Evolutionary conservation across 2,329 filamentous ascomycete species (phyloP).

Genomic region (Fusarium camptoceras): DNA sequence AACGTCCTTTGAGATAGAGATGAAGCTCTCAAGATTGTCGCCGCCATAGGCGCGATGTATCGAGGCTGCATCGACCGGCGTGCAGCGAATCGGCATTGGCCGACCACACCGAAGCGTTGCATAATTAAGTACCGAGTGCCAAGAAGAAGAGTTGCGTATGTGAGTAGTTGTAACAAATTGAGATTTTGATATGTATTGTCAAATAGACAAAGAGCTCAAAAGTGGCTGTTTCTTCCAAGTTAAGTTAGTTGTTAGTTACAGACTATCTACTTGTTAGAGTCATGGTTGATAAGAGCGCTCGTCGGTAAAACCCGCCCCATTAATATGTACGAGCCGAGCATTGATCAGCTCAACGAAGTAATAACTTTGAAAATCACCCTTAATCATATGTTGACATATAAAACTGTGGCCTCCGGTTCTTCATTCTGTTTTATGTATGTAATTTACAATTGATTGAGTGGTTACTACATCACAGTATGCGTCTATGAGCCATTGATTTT

Average conservation of each 20-base stretch:
- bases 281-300: conserved; percentile 38
- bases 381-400: neutral
- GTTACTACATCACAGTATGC: conserved; percentile 39
- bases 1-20: conserved; percentile 21
- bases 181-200: neutral
- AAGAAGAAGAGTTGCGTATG: neutral
- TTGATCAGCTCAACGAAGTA: conserved; percentile 27
- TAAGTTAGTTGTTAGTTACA: neutral
- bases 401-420: neutral
- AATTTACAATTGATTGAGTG: conserved; percentile 48
- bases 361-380: conserved; percentile 1
- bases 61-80: conserved; percentile 36
- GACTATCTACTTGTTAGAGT: conserved; percentile 17
- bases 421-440: neutral
- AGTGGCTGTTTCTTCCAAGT: conserved; percentile 2
- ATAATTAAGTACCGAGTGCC: conserved; percentile 21
- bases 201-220: neutral
- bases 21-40: conserved; percentile 9
- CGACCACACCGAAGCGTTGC: conserved; percentile 43
- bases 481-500: conserved; percentile 41
- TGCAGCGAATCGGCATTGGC: conserved; percentile 45
- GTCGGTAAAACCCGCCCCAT: conserved; percentile 43
- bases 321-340: conserved; percentile 17
- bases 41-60: conserved; percentile 25
- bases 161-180: neutral